Conservation (phyloP, 306 rosid genomes). For the Spatholobus suberectus region DNA sequence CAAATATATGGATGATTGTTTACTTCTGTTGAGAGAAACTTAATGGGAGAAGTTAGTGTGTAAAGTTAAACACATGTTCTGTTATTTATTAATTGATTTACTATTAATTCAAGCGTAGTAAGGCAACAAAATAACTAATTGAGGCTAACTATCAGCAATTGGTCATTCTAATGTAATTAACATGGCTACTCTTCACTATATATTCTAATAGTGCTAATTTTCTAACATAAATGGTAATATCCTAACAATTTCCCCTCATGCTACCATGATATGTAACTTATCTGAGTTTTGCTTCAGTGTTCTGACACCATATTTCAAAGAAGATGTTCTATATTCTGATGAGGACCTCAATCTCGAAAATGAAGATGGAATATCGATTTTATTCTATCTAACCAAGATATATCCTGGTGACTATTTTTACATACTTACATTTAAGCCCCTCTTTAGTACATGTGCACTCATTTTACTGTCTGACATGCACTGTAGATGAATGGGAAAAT, state of each 20-base stretch:
- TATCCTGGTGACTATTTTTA: constrained; percentile 83
- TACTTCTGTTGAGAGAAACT: not conserved
- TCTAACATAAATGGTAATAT: not conserved
- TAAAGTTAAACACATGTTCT: not conserved
- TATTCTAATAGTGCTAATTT: not conserved
- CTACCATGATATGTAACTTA: constrained; percentile 38
- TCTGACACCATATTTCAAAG: constrained; percentile 94
- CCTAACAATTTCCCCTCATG: constrained; percentile 12
- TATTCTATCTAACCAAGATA: constrained; percentile 88
- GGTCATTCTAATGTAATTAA: not conserved
- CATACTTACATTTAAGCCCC: constrained; percentile 18
- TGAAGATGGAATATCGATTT: constrained; percentile 93
- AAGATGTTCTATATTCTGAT: constrained; percentile 79
- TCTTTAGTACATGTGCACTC: constrained; percentile 18
- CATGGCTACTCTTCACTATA: not conserved
- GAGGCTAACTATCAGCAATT: not conserved
- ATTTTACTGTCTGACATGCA: constrained; percentile 35
- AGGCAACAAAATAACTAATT: not conserved
- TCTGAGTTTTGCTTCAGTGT: constrained; percentile 65
- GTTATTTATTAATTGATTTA: not conserved
- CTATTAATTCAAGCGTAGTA: not conserved
- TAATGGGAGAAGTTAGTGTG: not conserved
- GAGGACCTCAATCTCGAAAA: constrained; percentile 73
- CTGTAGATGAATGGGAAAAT: constrained; percentile 91
- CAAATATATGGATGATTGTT: constrained; percentile 1